These are phyloP conservation scores for Suillus variegatus DNA, from an alignment of 768 basidiomycete species.

Conservation along the genomic window DNA sequence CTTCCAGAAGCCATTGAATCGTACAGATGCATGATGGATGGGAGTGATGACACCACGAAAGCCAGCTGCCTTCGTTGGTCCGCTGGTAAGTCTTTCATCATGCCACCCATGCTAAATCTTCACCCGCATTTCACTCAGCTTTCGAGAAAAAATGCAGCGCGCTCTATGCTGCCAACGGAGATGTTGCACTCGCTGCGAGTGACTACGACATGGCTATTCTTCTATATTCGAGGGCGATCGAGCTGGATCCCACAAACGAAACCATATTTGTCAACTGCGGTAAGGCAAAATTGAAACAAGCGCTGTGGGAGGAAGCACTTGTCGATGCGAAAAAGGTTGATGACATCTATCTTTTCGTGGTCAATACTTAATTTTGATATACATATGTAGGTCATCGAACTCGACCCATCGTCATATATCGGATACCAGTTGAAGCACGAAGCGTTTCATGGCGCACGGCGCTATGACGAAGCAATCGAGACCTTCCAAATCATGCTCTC, in stretches of 20 bases:
- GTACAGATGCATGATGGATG: background rate
- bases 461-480: background rate
- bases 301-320: background rate
- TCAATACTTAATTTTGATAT: background rate
- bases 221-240: background rate
- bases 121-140: background rate
- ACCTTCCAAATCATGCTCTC: background rate
- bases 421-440: background rate
- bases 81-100: background rate
- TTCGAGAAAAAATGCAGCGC: background rate
- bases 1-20: background rate
- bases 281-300: background rate
- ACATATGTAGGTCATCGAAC: background rate
- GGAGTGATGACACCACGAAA: background rate
- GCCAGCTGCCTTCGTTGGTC: background rate
- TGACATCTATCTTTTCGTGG: background rate
- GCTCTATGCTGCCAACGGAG: background rate
- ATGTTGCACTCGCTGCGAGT: background rate
- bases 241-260: background rate
- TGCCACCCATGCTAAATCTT: background rate
- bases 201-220: background rate
- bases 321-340: background rate
- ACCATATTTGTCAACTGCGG: background rate
- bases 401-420: background rate
- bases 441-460: background rate